Evolutionary conservation across 1,284 basidiomycete species (phyloP), one percentile per base, ranked within the genome.

Genomic region (Calocybe gambosa): DNA sequence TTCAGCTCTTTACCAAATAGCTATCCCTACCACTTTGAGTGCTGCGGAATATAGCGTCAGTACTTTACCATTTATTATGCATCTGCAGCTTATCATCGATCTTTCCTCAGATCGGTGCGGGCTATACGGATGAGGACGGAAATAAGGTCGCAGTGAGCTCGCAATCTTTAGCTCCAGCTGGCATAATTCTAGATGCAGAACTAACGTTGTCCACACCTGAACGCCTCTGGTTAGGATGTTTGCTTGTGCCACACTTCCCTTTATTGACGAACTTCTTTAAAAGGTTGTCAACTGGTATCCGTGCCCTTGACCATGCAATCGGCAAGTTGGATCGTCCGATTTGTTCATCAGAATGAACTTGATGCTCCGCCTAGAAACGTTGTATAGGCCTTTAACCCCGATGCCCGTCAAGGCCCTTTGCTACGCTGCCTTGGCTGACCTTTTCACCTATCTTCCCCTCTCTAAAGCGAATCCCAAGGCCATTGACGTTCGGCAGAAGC

Each of bases 1-100:
- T 1, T 59, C 59, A 47, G 70, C 55, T 56, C 69, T 65, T 45
- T 71, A 56, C 26, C 77, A 83, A 54, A 81, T 92, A 47, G 84
- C 87, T 3, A 80, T 91, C 43, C 89, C 89, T 0, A 92, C 89
- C 1, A 90, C 89, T 5, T 66, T 91, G 25, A 87, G 83, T 52
- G 87, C 87, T 1, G 89, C 89, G 0, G 88, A 91, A 58, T 86
- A 85, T 57, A 73, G 74, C 39, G 84, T 82, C 51, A 49, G 73
- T 59, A n/a, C 5, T 33, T 6, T 33, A 41, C 15, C 1, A 36
- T 33, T 5, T n/a, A 34, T 40, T 3, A n/a, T n/a, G n/a, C n/a
- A n/a, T 23, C 21, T 23, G 7, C 21, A 7, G 21, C 21, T 23
- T 23, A 23, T 9, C 29, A 41, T 20, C 13, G 39, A 46, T 43